A percentile compares a stretch with the other conserved stretches of the same genome.
These are phyloP conservation scores for Ministeria vibrans DNA, from an alignment of 78 protist species.

Conservation along the genomic window DNA sequence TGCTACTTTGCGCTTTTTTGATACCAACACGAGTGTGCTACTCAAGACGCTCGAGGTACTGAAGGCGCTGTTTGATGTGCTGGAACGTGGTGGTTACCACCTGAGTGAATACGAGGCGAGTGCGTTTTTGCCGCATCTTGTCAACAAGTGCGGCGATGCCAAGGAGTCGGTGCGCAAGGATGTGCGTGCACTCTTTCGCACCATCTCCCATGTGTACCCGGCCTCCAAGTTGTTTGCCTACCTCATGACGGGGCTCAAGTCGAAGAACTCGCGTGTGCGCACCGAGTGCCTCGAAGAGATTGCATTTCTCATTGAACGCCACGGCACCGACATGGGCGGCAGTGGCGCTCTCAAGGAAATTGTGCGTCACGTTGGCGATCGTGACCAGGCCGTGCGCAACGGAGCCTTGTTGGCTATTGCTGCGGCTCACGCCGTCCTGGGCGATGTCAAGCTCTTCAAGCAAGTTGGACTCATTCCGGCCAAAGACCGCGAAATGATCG, in stretches of 20 bases:
- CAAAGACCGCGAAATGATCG: background rate
- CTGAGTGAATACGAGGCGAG: constrained; percentile 1
- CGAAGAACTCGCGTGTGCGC: background rate
- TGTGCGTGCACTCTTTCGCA: background rate
- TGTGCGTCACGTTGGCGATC: background rate
- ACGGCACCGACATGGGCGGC: constrained; percentile 3
- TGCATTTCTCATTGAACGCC: background rate
- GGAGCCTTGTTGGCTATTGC: background rate
- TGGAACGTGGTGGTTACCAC: background rate
- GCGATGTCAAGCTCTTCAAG: background rate
- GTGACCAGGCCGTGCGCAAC: background rate
- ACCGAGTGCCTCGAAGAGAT: background rate
- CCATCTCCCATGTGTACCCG: background rate
- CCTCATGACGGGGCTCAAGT: background rate
- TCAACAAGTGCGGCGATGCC: background rate
- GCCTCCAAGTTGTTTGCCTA: background rate
- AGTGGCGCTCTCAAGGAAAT: background rate
- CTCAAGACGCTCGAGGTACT: background rate
- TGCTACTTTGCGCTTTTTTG: background rate
- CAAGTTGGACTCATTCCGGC: background rate
- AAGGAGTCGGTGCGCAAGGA: background rate
- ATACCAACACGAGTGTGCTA: background rate
- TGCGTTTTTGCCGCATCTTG: background rate
- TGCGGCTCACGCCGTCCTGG: background rate
- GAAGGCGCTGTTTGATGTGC: background rate